phyloP scores from a whole-genome alignment of 495 filamentous ascomycete species.

The Immersiella caudata region DNA sequence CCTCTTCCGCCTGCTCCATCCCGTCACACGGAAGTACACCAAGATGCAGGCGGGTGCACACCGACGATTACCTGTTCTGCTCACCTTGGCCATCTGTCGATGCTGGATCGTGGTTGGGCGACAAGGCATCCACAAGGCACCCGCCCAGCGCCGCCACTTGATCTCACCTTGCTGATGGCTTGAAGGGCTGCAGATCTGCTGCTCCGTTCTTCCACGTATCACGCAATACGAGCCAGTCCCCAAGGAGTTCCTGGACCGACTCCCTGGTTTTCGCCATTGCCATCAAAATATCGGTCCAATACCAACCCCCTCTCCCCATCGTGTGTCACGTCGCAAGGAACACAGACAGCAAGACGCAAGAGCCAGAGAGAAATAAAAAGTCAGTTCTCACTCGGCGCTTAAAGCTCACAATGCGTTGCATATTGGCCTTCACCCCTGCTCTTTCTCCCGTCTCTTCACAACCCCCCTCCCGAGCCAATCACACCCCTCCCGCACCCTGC shows the following conservation, averaged over 20 bases:
- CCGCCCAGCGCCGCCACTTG: background rate
- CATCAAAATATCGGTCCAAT: background rate
- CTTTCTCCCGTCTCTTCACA: background rate
- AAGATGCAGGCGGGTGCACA: conserved; percentile 24
- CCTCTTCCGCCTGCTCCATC: background rate
- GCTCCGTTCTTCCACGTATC: background rate
- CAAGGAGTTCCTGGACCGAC: background rate
- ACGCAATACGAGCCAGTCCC: background rate
- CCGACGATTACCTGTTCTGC: conserved; percentile 11
- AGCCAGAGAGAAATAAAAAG: background rate
- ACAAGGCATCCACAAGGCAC: background rate
- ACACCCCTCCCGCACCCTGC: conserved; percentile 2
- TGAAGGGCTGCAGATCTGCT: background rate
- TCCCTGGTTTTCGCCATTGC: background rate
- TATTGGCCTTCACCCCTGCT: background rate
- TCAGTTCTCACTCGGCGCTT: background rate
- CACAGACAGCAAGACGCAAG: background rate
- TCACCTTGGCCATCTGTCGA: conserved; percentile 6
- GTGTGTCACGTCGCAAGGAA: conserved; percentile 4
- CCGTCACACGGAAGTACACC: background rate
- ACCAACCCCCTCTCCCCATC: background rate
- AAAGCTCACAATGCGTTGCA: background rate
- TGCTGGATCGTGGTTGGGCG: conserved; percentile 1
- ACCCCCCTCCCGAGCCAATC: conserved; percentile 3
- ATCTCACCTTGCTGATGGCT: conserved; percentile 3